These are phyloP conservation scores for Russula virescens DNA, from an alignment of 768 basidiomycete species.

Conservation along the genomic window DNA sequence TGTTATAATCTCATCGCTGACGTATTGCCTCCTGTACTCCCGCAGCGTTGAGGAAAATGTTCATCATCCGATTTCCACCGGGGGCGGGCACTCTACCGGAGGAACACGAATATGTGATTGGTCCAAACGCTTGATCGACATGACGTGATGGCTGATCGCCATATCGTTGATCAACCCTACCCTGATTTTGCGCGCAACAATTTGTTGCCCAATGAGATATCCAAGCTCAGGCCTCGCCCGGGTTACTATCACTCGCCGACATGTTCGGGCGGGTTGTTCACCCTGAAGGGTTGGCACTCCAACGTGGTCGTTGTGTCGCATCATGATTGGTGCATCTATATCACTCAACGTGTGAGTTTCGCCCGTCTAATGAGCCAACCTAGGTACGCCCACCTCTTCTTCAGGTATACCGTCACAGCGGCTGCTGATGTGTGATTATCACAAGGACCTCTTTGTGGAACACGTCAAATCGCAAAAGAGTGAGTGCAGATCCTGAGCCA, in stretches of 20 bases:
- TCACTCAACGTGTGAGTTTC: neutral
- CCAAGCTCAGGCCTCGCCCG: neutral
- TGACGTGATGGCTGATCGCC: neutral
- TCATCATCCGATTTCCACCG: constrained; percentile 11
- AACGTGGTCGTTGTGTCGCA: neutral
- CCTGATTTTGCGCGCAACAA: neutral
- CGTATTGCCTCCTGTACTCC: neutral
- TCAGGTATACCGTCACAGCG: neutral
- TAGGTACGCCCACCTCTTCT: neutral
- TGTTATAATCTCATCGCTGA: neutral
- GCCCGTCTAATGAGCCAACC: neutral
- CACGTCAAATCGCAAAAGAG: neutral
- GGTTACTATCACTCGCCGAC: neutral
- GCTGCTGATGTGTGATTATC: neutral
- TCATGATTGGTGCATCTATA: neutral
- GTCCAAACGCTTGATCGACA: neutral
- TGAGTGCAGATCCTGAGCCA: neutral
- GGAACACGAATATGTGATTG: neutral
- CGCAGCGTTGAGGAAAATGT: neutral
- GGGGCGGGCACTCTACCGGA: constrained; percentile 3
- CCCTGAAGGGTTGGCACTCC: neutral
- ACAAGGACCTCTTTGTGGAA: neutral
- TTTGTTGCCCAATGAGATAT: too few relatives aligned
- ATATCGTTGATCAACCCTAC: neutral
- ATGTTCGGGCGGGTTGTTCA: neutral